Conservation (phyloP, 345 rosid genomes). For the Eucalyptus albens region DNA sequence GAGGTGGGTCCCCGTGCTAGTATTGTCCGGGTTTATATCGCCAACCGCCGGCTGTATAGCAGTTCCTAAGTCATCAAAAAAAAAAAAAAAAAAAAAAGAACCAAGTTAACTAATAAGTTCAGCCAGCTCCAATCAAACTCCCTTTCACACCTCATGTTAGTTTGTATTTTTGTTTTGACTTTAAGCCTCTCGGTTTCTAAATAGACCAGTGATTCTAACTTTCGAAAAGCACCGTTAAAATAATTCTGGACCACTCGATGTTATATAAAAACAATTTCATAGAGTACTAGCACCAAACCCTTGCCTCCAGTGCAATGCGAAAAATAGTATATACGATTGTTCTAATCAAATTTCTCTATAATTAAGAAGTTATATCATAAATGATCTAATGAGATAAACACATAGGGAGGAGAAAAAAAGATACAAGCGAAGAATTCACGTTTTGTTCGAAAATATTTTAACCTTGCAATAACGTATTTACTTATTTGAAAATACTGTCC, state of each 20-base stretch:
- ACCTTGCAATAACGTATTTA: not conserved
- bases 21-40: accelerated
- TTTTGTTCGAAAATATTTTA: not conserved
- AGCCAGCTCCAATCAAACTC: not conserved
- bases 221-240: not conserved
- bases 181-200: not conserved
- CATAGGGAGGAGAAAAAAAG: not conserved
- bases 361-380: not conserved
- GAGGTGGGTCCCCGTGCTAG: too few relatives aligned
- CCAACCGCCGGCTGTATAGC: accelerated
- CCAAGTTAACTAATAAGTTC: not conserved
- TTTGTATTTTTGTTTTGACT: not conserved
- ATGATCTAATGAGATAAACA: not conserved
- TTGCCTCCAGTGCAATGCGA: not conserved
- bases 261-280: not conserved
- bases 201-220: not conserved
- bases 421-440: not conserved
- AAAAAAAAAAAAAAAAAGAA: not conserved
- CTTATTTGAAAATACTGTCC: not conserved
- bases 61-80: too few relatives aligned
- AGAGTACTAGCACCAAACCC: not conserved
- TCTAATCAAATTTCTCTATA: not conserved
- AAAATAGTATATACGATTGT: not conserved
- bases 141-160: not conserved
- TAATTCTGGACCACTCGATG: not conserved